These are phyloP conservation scores for Dalechampia spathulata DNA, from an alignment of 441 rosid genomes.

Conservation along the genomic window DNA sequence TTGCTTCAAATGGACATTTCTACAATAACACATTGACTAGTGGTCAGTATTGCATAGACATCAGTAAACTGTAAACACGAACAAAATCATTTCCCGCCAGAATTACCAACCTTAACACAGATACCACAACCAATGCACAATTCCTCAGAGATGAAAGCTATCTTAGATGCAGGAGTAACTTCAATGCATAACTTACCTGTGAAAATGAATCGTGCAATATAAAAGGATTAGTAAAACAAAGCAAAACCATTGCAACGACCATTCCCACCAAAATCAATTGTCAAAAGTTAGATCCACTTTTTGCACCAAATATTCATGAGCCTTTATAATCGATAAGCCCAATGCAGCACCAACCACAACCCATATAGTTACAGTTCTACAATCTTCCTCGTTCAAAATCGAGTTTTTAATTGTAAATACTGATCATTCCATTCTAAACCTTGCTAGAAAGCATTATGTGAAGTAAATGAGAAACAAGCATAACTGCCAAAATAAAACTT, in stretches of 20 bases:
- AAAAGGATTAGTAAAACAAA: background rate
- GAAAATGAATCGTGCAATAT: background rate
- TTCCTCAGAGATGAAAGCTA: conserved; percentile 97
- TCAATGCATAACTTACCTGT: conserved; percentile 95
- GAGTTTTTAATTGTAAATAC: no score
- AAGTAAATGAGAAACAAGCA: no score
- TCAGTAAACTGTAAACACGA: background rate
- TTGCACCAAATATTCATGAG: no score
- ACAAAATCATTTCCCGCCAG: background rate
- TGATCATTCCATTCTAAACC: no score
- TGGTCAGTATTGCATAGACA: background rate
- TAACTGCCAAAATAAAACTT: no score
- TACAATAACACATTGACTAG: conserved; percentile 22
- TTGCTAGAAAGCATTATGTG: no score
- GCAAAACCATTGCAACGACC: background rate
- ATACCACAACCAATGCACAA: conserved; percentile 98
- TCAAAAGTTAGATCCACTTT: no score
- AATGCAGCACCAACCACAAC: no score
- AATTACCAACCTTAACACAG: conserved; percentile 77
- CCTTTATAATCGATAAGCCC: no score
- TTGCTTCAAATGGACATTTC: conserved; percentile 99
- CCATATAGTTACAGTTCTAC: no score
- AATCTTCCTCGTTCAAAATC: no score
- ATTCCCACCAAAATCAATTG: background rate
- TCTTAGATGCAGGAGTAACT: conserved; percentile 68